A percentile compares a stretch with the other conserved stretches of the same genome.
phyloP scores from a whole-genome alignment of 2,329 filamentous ascomycete species.

The Penicillium capsulatum region DNA sequence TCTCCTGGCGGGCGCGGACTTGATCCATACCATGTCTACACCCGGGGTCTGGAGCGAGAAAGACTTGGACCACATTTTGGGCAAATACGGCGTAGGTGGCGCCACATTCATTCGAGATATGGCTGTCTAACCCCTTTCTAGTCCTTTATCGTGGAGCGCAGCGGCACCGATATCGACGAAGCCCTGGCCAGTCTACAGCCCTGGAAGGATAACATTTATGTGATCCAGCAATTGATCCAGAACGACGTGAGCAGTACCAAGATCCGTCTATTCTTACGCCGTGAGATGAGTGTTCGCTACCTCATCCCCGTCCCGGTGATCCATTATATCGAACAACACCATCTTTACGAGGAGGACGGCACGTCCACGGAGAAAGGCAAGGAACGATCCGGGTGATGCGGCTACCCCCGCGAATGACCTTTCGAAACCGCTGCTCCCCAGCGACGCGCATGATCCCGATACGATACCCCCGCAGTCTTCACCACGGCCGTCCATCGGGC shows the following conservation, averaged over 20 bases:
- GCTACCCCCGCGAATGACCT: background rate
- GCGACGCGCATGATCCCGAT: conserved; percentile 13
- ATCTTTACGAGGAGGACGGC: conserved; percentile 57
- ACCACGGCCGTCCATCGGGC: no score
- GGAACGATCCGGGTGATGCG: conserved; percentile 26
- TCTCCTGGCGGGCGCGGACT: conserved; percentile 73
- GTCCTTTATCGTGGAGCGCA: conserved; percentile 81
- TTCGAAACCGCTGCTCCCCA: conserved; percentile 9
- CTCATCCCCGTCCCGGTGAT: conserved; percentile 70
- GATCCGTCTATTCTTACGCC: conserved; percentile 73
- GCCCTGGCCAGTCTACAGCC: conserved; percentile 75
- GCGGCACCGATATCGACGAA: conserved; percentile 83
- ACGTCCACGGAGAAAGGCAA: conserved; percentile 36
- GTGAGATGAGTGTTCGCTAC: conserved; percentile 79
- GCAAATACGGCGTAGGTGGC: conserved; percentile 62
- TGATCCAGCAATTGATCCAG: conserved; percentile 82
- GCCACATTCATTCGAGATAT: background rate
- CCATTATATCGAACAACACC: conserved; percentile 65
- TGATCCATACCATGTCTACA: conserved; percentile 69
- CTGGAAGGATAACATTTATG: conserved; percentile 81
- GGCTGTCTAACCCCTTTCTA: conserved; percentile 11
- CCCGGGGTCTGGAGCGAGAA: conserved; percentile 73
- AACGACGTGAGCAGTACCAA: conserved; percentile 80
- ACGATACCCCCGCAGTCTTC: conserved; percentile 18
- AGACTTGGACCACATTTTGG: conserved; percentile 83